Conservation (phyloP, 2,329 filamentous ascomycete species). For the Aspergillus carbonarius region DNA sequence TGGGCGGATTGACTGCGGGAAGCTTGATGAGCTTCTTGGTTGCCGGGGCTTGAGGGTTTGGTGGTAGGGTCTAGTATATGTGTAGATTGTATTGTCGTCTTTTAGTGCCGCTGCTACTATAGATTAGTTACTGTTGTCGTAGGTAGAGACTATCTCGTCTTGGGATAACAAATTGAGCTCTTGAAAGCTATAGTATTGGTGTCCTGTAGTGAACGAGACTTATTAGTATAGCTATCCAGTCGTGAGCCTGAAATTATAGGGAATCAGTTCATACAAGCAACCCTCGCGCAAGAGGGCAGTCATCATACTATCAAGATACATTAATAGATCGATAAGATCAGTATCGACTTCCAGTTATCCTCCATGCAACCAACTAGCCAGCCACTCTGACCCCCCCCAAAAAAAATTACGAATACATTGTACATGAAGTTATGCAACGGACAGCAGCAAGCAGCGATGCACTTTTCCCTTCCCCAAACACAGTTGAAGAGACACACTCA, state of each 20-base stretch:
- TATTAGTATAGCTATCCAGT: too few species aligned
- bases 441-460: constrained; percentile 18
- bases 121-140: neutral
- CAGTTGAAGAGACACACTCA: constrained; percentile 23
- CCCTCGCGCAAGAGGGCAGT: neutral
- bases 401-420: constrained; percentile 22
- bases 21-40: constrained; percentile 84
- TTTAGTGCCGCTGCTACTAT: neutral
- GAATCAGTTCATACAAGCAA: too few species aligned
- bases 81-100: neutral
- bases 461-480: constrained; percentile 12
- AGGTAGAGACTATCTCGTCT: too few species aligned
- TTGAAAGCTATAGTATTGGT: neutral
- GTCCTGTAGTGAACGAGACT: too few species aligned
- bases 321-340: constrained; percentile 1
- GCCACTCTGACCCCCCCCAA: constrained; percentile 6
- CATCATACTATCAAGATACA: neutral
- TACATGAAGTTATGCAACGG: constrained; percentile 23
- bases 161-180: too few species aligned
- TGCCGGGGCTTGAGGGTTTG: constrained; percentile 37
- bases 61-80: neutral
- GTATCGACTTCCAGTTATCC: neutral
- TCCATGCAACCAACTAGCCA: neutral
- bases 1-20: constrained; percentile 77
- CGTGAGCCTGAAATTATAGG: too few species aligned